phyloP scores from a whole-genome alignment of 2,329 filamentous ascomycete species.

The Aureobasidium melanogenum region DNA sequence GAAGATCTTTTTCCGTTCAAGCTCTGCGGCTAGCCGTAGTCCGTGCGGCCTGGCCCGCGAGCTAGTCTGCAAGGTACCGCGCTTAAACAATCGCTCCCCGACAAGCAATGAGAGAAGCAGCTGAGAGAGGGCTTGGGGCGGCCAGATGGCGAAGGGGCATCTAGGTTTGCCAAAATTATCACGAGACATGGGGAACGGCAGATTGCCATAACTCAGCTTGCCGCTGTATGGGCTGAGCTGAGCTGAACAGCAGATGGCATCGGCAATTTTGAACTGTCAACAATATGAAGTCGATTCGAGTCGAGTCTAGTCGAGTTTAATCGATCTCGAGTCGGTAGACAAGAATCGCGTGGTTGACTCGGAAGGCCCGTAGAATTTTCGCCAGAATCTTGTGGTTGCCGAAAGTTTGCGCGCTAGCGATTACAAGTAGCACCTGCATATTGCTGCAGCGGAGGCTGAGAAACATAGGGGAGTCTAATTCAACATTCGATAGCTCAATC shows the following conservation, averaged over 20 bases:
- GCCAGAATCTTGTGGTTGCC: background rate
- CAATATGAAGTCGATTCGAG: background rate
- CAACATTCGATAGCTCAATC: background rate
- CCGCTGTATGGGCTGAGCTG: background rate
- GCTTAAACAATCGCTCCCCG: background rate
- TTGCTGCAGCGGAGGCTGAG: background rate
- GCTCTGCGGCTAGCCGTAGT: background rate
- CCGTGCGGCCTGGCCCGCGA: constrained; percentile 4
- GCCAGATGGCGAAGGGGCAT: background rate
- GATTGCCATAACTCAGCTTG: background rate
- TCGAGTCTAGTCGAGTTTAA: background rate
- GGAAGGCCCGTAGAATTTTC: constrained; percentile 1
- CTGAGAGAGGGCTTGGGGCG: background rate
- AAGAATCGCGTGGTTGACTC: background rate
- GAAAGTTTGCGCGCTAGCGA: constrained; percentile 8
- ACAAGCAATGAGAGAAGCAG: background rate
- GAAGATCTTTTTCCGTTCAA: background rate
- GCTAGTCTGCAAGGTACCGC: constrained; percentile 7
- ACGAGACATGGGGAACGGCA: background rate
- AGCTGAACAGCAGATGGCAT: background rate
- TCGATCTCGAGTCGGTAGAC: background rate
- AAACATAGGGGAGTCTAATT: background rate
- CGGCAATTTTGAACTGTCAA: background rate
- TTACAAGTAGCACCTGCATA: background rate
- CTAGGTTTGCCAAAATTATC: background rate